Evolutionary conservation across 2,329 filamentous ascomycete genomes (phyloP).

Genomic region (Paecilomyces variotii): DNA sequence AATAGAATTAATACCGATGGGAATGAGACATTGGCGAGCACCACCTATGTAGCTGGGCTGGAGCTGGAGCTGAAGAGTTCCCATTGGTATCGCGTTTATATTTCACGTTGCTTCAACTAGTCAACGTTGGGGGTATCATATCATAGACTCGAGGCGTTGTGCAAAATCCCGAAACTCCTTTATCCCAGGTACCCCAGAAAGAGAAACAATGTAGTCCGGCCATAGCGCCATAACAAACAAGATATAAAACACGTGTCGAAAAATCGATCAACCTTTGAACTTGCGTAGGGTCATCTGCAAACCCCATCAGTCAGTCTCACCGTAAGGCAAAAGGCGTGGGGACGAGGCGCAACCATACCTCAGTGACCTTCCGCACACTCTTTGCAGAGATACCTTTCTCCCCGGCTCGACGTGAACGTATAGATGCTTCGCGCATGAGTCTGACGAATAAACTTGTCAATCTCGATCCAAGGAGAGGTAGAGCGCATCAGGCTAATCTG

Average conservation of each 20-base stretch:
- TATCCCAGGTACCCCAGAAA: neutral
- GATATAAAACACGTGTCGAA: neutral
- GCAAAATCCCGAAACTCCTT: neutral
- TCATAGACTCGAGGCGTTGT: neutral
- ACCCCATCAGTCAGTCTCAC: neutral
- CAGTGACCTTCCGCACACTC: constrained; percentile 68
- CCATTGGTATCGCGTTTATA: neutral
- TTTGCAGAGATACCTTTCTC: constrained; percentile 67
- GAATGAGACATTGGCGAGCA: no score
- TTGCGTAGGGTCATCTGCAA: constrained; percentile 56
- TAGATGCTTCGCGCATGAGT: constrained; percentile 70
- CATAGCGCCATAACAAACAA: neutral
- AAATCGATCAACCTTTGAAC: constrained; percentile 54
- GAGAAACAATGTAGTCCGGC: neutral
- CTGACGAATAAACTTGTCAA: constrained; percentile 33
- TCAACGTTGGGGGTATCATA: neutral
- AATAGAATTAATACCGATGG: no score
- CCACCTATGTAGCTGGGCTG: no score
- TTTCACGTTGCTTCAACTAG: neutral
- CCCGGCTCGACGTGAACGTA: constrained; percentile 64
- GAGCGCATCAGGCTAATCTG: neutral
- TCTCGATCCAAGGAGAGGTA: neutral
- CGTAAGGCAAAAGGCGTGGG: neutral
- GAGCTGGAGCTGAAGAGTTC: no score
- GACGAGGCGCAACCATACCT: constrained; percentile 42